phyloP scores from a whole-genome alignment of 768 basidiomycete species.

The Collybiopsis confluens region DNA sequence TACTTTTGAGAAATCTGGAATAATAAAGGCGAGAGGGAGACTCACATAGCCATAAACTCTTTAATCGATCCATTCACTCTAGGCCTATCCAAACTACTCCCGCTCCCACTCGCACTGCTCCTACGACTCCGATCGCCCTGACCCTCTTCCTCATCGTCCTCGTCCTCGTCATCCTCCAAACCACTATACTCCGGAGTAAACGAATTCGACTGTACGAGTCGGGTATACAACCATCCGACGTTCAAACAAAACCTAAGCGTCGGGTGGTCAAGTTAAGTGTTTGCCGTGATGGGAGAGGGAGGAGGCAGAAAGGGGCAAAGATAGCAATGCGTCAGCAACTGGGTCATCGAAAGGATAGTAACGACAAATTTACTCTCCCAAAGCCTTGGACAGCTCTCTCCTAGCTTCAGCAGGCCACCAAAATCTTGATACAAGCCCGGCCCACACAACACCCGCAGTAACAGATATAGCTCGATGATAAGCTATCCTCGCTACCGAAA shows the following conservation, averaged over 20 bases:
- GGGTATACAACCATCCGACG: slow-evolving; percentile 92
- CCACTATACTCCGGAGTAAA: slow-evolving; percentile 48
- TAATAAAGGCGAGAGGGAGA: neutral
- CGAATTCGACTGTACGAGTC: slow-evolving; percentile 84
- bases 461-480: slow-evolving; percentile 77
- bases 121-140: neutral
- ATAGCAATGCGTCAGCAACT: slow-evolving; percentile 5
- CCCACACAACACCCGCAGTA: slow-evolving; percentile 84
- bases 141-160: neutral
- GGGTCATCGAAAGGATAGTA: neutral
- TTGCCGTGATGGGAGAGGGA: too few species aligned
- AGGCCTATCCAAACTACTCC: slow-evolving; percentile 13
- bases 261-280: too few species aligned
- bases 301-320: neutral
- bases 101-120: neutral
- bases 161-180: slow-evolving; percentile 12
- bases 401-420: slow-evolving; percentile 98
- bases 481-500: slow-evolving; percentile 68
- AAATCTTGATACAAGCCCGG: slow-evolving; percentile 77
- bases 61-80: slow-evolving; percentile 61
- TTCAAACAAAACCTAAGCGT: slow-evolving; percentile 90
- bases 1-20: neutral
- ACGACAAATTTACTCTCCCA: slow-evolving; percentile 66
- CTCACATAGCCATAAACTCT: slow-evolving; percentile 90
- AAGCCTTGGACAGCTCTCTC: slow-evolving; percentile 74